Base-by-base conservation (phyloP, 2,329 filamentous ascomycete species). In the Cytospora piceicola region DNA sequence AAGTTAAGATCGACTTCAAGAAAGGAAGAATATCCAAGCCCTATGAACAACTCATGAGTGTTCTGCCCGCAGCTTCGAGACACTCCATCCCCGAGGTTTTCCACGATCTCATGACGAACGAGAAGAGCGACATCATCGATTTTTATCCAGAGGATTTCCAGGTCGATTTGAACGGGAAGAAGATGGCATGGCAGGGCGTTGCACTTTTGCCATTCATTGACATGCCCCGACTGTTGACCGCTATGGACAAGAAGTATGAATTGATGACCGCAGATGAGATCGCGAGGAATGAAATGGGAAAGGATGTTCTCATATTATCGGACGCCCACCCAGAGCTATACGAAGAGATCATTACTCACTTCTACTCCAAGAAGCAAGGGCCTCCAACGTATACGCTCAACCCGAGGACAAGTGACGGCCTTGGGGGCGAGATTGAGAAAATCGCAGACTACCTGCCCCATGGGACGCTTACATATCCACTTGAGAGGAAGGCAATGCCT, bases 41-140 rank as follows among this genome's bases (percentile, higher is more conserved):
- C 0, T 99, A 97, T 74, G 95, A 99, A 78, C 95, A 99, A 77
- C 82, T 99, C 58, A 99, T 99, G 95, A 96, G 95, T 72, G 95
- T 99, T 59, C 84, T 99, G 73, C 95, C 95, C 20, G 94, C 95
- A 5, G 92, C 92, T 3, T 98, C 94, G 15, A 92, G 94, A 63
- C 93, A 97, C 76, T 92, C 94, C 20, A 89, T 99, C 56, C 95
- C 95, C 0, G 85, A 90, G 65, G 85, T 92, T 2, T 99, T 98
- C 80, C 93, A 97, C 74, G 85, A 90, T 63, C 84, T 99, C 22
- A 99, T 99, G 95, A 90, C 89, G 30, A 84, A 96, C 12, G 84
- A 90, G 17, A 88, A 96, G 55, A 97, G 93, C 73, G 89, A 93
- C 57, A 98, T 99, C 72, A 92, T 97, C 70, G 94, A 99, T 76